These are phyloP conservation scores for Plantago ovata DNA, from an alignment of 257 asterid species.

Conservation along the genomic window DNA sequence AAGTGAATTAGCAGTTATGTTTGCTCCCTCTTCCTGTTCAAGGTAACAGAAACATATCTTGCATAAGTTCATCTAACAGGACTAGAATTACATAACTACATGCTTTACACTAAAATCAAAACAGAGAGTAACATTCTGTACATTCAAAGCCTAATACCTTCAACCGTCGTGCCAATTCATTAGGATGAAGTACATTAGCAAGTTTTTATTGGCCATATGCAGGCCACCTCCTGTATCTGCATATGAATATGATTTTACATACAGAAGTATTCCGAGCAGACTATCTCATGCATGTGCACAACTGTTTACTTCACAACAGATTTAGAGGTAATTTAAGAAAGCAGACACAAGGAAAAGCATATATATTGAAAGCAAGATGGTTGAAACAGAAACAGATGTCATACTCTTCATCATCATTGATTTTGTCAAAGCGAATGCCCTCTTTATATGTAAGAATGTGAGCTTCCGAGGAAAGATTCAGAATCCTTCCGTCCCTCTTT, in stretches of 20 bases:
- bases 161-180: constrained; percentile 58
- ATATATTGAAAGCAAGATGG: neutral
- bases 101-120: neutral
- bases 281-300: neutral
- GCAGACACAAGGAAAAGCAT: neutral
- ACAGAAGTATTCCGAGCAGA: neutral
- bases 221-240: constrained; percentile 45
- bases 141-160: constrained; percentile 56
- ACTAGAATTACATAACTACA: neutral
- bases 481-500: constrained; percentile 81
- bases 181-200: constrained; percentile 65
- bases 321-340: too few relatives aligned
- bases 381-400: neutral
- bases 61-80: neutral
- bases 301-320: too few relatives aligned
- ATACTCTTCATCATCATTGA: constrained; percentile 60
- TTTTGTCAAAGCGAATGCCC: constrained; percentile 63
- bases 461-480: constrained; percentile 75
- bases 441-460: constrained; percentile 47
- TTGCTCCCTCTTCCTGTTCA: constrained; percentile 71
- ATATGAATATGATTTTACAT: constrained; percentile 13
- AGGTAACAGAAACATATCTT: neutral
- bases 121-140: too few relatives aligned
- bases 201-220: constrained; percentile 94
- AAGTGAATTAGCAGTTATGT: constrained; percentile 73